Percentiles rank a stretch among this genome's conserved stretches.
phyloP scores from a whole-genome alignment of 768 basidiomycete species.

The Coprinellus aureogranulatus region DNA sequence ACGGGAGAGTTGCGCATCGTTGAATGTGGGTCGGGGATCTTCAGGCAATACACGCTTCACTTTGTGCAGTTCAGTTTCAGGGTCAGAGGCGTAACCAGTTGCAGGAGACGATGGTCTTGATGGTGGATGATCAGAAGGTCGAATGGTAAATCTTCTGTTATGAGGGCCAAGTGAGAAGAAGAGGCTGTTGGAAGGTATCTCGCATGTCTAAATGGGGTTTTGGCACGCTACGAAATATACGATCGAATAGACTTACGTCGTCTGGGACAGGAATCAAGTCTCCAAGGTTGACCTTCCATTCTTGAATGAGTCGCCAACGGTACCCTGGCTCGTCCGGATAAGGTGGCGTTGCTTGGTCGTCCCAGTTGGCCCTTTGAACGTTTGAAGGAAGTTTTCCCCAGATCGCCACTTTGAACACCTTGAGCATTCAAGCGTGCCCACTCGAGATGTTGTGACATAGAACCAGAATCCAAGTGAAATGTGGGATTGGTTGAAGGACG shows the following conservation, averaged over 20 bases:
- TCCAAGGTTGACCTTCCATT: conserved; percentile 63
- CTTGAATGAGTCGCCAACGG: conserved; percentile 64
- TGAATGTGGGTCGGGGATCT: background rate
- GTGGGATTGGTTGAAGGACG: conserved; percentile 80
- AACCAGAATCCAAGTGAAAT: conserved; percentile 48
- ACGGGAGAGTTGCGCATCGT: background rate
- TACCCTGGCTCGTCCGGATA: conserved; percentile 12
- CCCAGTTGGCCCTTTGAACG: background rate
- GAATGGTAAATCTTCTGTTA: conserved; percentile 59
- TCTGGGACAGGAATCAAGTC: conserved; percentile 57
- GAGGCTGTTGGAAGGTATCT: conserved; percentile 72
- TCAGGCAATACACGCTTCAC: conserved; percentile 31
- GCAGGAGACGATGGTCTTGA: conserved; percentile 56
- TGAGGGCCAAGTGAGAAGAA: conserved; percentile 64
- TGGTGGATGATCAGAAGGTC: conserved; percentile 29
- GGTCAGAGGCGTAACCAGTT: conserved; percentile 68
- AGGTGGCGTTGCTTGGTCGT: background rate
- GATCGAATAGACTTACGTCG: conserved; percentile 52
- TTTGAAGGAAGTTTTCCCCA: conserved; percentile 45
- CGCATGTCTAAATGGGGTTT: background rate
- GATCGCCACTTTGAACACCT: conserved; percentile 52
- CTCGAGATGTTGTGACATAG: conserved; percentile 44
- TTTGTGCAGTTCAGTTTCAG: conserved; percentile 53
- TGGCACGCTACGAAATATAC: conserved; percentile 18
- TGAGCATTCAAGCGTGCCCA: conserved; percentile 28